Conservation (phyloP, 371 early-diverging fungal genomes). For the Mucor plumbeus region DNA sequence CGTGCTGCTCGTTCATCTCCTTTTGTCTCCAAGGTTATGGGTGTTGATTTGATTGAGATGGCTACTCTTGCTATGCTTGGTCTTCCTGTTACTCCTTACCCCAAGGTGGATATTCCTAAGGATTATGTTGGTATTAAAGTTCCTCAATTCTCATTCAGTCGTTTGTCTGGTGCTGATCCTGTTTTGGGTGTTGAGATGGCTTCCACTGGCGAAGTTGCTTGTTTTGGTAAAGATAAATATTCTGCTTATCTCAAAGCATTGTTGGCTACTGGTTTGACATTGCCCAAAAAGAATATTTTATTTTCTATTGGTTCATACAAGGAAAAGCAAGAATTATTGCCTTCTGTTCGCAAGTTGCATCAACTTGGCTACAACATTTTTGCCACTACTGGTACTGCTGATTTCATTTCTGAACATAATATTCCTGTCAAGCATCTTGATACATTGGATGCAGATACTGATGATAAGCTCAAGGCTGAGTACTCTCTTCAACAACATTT, state of each 20-base stretch:
- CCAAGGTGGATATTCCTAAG: slow-evolving; percentile 60
- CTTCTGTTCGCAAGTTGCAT: slow-evolving; percentile 80
- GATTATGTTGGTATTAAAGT: slow-evolving; percentile 92
- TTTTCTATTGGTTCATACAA: slow-evolving; percentile 95
- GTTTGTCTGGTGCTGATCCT: slow-evolving; percentile 95
- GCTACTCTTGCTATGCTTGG: slow-evolving; percentile 92
- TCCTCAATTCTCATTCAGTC: slow-evolving; percentile 94
- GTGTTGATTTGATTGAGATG: slow-evolving; percentile 91
- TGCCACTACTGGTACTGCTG: slow-evolving; percentile 95
- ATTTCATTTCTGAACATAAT: slow-evolving; percentile 91
- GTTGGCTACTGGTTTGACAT: slow-evolving; percentile 85
- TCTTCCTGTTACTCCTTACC: slow-evolving; percentile 75
- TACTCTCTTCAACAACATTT: slow-evolving; percentile 93
- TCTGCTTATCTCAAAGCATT: slow-evolving; percentile 95
- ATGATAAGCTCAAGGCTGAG: slow-evolving; percentile 78
- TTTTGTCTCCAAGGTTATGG: slow-evolving; percentile 93
- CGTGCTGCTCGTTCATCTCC: slow-evolving; percentile 96
- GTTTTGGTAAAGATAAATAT: slow-evolving; percentile 94
- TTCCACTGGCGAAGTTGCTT: slow-evolving; percentile 98
- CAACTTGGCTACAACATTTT: slow-evolving; percentile 87
- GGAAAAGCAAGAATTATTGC: slow-evolving; percentile 92
- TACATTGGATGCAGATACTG: slow-evolving; percentile 61
- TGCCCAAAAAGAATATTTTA: slow-evolving; percentile 92
- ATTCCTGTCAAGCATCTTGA: slow-evolving; percentile 91
- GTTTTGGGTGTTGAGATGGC: slow-evolving; percentile 98